Percentiles rank a stretch among this genome's conserved stretches.
Evolutionary conservation across 257 asterid species (phyloP).

Genomic region (Plantago ovata): DNA sequence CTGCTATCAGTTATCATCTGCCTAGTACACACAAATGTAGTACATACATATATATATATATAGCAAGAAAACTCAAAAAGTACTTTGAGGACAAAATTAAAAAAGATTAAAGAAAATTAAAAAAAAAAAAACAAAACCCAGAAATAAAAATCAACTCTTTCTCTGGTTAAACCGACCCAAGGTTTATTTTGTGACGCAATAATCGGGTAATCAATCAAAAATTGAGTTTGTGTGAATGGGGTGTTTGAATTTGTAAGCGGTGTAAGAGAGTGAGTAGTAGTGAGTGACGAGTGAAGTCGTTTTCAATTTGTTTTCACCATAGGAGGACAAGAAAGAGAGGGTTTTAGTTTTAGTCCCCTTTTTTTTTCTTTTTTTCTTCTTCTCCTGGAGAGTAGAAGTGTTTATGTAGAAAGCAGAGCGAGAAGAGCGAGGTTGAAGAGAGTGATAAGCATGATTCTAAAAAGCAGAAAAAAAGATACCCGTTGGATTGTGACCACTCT

Average conservation of each 20-base stretch:
- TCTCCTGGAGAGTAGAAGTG: too few relatives aligned
- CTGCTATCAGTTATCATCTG: constrained; percentile 26
- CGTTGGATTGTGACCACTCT: constrained; percentile 28
- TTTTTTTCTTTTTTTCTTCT: too few relatives aligned
- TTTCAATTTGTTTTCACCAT: background rate
- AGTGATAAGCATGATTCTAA: constrained; percentile 21
- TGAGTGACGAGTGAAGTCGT: constrained; percentile 18
- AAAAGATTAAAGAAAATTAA: too few relatives aligned
- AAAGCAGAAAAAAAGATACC: constrained; percentile 8
- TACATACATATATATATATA: background rate
- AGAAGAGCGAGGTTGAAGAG: constrained; percentile 10
- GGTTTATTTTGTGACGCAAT: too few relatives aligned
- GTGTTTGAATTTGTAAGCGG: background rate
- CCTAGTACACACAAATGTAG: constrained; percentile 17
- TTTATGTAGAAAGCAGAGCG: background rate
- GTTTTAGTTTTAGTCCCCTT: too few relatives aligned
- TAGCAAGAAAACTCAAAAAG: background rate
- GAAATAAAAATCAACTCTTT: too few relatives aligned
- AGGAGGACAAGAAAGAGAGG: constrained; percentile 5
- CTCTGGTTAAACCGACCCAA: too few relatives aligned
- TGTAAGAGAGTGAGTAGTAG: background rate
- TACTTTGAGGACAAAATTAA: background rate
- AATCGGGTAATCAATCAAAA: background rate
- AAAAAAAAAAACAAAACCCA: too few relatives aligned
- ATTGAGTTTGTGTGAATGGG: background rate